These are phyloP conservation scores for Saprolegnia parasitica DNA, from an alignment of 352 stramenopile species.

Conservation along the genomic window DNA sequence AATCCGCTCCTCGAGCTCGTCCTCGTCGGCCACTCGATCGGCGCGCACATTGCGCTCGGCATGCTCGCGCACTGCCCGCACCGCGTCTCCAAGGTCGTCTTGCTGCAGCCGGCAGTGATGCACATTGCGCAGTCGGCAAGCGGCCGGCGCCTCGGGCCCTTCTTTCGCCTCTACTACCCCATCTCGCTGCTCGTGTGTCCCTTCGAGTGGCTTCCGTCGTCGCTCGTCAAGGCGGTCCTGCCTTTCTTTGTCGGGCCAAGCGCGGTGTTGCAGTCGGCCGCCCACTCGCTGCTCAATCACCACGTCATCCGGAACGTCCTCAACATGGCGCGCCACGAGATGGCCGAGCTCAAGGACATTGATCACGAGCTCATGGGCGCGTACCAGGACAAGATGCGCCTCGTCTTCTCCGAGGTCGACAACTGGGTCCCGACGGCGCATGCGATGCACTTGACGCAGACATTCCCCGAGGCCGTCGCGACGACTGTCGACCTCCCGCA, in stretches of 20 bases:
- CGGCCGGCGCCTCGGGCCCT: conserved; percentile 42
- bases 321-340: conserved; percentile 62
- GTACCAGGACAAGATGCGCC: conserved; percentile 51
- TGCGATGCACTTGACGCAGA: conserved; percentile 48
- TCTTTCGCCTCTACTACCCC: conserved; percentile 43
- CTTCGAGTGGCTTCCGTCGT: conserved; percentile 39
- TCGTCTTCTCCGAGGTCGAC: conserved; percentile 65
- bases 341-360: conserved; percentile 47
- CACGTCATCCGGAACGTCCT: conserved; percentile 59
- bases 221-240: conserved; percentile 34
- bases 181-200: conserved; percentile 36
- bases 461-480: conserved; percentile 44
- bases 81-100: conserved; percentile 50
- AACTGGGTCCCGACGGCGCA: conserved; percentile 63
- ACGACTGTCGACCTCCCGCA: conserved; percentile 53
- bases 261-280: conserved; percentile 44
- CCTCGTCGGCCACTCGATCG: conserved; percentile 66
- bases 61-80: conserved; percentile 49
- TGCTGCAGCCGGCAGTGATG: conserved; percentile 69
- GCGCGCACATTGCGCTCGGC: conserved; percentile 48
- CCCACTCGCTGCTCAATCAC: conserved; percentile 49
- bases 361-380: conserved; percentile 38
- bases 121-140: conserved; percentile 51
- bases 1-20: conserved; percentile 48
- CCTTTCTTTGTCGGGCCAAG: conserved; percentile 30